These are phyloP conservation scores for Acer yangbiense DNA, from an alignment of 345 rosid species.

Conservation along the genomic window DNA sequence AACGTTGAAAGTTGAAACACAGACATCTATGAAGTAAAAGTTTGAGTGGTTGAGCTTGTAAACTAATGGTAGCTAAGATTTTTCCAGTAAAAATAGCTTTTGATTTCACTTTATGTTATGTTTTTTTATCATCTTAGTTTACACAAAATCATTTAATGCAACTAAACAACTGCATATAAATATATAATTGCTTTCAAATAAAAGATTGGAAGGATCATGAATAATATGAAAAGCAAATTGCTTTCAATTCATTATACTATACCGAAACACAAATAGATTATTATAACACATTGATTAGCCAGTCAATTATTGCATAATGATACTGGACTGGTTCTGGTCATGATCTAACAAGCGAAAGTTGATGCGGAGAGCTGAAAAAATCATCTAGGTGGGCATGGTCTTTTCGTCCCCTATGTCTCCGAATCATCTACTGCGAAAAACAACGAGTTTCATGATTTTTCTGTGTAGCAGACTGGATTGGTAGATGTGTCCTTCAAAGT, in stretches of 20 bases:
- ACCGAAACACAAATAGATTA: neutral
- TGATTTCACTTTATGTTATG: neutral
- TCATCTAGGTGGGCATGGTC: slow-evolving; percentile 9
- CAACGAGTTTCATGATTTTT: slow-evolving; percentile 14
- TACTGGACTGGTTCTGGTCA: slow-evolving; percentile 7
- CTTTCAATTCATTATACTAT: neutral
- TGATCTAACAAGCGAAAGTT: neutral
- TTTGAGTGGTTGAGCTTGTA: neutral
- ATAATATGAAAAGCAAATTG: neutral
- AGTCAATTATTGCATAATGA: slow-evolving; percentile 2
- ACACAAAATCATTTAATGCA: neutral
- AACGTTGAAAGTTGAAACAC: neutral
- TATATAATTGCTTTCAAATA: neutral
- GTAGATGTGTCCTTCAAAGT: neutral
- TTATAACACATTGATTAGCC: neutral
- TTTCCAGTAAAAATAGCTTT: neutral
- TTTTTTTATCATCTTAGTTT: too few relatives aligned
- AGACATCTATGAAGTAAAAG: neutral
- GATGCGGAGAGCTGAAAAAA: neutral
- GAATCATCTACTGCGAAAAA: neutral
- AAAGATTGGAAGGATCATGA: neutral
- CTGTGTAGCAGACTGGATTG: slow-evolving; percentile 25
- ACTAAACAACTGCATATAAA: too few relatives aligned
- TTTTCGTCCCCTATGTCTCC: neutral
- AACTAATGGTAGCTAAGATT: neutral